Evolutionary conservation across 495 filamentous ascomycete species (phyloP), one percentile per base, ranked within the genome.

Genomic region (Lophiotrema nucula): DNA sequence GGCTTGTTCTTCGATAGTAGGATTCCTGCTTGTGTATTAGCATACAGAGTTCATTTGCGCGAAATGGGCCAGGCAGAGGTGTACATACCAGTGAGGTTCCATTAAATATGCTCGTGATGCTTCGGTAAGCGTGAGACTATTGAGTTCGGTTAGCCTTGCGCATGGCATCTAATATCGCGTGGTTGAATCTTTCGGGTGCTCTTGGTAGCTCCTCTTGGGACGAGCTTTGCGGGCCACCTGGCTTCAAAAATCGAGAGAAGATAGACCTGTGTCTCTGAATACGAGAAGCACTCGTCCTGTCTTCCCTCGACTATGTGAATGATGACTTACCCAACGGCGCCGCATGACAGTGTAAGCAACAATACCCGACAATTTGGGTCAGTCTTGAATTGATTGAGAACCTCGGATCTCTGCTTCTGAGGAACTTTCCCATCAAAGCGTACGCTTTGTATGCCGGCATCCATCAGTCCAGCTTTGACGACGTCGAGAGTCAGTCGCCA

Each of bases 371-470:
- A 25, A 16, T 21, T 48, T 0, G 62, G 45, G 12, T 65, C 46
- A 18, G 27, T 12, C 19, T 47, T 53, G 46, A 65, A 65, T n/a
- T 41, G 47, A n/a, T 56, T 42, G 13, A 60, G 28, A 1, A 47
- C 56, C 15, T 35, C 24, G 23, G 45, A 46, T 2, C 62, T 49
- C 19, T 53, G 38, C 19, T 50, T 42, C 13, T 53, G 56, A 1
- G 68, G 65, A 10, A 76, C 67, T 39, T 66, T 74, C n/a, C 76
- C 76, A 54, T 80, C 77, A 45, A 78, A 73, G 1, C 76, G 70
- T 1, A 73, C 42, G 47, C 56, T 63, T 1, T 22, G 23, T 5
- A 78, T 68, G 2, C 44, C 18, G 4, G 68, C 63, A 18, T 72
- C 51, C 5, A 67, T 58, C 11, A 80, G 66, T 3, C 64, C 73